Conservation (phyloP, 192 early-diverging fungal species). For the Entomortierella parvispora region DNA sequence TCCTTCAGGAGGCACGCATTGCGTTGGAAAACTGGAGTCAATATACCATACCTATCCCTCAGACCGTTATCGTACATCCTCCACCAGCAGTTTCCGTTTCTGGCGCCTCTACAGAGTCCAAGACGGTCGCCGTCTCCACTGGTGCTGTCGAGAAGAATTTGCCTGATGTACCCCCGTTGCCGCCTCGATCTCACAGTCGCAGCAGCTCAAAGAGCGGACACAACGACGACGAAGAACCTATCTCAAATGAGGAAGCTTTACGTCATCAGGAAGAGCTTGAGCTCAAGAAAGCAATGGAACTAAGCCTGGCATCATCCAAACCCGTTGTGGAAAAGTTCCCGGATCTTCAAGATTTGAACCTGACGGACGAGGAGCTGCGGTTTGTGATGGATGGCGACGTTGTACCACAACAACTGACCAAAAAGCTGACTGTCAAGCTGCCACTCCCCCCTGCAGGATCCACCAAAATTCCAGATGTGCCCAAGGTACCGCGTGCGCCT, state of each 20-base stretch:
- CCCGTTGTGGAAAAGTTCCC: background rate
- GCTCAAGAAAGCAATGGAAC: conserved; percentile 25
- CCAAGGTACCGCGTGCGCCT: conserved; percentile 9
- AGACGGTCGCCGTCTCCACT: background rate
- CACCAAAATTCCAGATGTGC: background rate
- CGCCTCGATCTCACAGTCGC: conserved; percentile 20
- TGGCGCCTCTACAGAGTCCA: background rate
- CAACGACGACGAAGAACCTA: background rate
- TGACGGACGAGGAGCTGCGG: conserved; percentile 17
- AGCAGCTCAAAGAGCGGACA: conserved; percentile 3
- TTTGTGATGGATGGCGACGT: conserved; percentile 17
- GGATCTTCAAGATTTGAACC: conserved; percentile 16
- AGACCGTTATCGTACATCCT: conserved; percentile 1
- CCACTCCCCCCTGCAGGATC: background rate
- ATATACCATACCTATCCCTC: background rate
- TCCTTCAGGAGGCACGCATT: conserved; percentile 41
- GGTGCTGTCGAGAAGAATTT: background rate
- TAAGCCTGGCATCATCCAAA: conserved; percentile 11
- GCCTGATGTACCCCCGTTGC: conserved; percentile 26
- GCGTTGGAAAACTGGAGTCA: conserved; percentile 44
- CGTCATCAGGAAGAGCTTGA: conserved; percentile 23
- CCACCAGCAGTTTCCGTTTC: conserved; percentile 2
- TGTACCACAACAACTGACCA: background rate
- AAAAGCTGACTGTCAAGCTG: background rate
- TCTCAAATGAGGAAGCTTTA: conserved; percentile 15